Base-by-base conservation (phyloP, 208 protist species). In the Acanthamoeba royreba region DNA sequence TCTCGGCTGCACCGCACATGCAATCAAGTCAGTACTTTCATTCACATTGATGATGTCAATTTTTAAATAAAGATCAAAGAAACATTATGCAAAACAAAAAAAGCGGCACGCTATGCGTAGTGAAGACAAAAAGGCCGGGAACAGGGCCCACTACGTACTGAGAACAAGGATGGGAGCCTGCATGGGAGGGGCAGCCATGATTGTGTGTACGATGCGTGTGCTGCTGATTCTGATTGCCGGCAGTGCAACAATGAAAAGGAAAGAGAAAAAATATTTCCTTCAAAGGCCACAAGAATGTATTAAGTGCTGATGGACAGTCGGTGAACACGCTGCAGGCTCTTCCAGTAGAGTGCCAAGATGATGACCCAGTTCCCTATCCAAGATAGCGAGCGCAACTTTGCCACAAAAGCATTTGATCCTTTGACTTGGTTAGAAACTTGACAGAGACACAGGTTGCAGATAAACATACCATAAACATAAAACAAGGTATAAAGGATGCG, bases 1-100 rank as follows among this genome's bases (percentile, higher is more conserved):
- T 99, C 93, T 99, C 97, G 94, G 99, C 95, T 97, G 81, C 28
- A 61, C 4, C 31, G 25, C 13, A 22, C 22, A 25, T 25, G 53
- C 22, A 63, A 25, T 63, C 22, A 63, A 83, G 72, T 17, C 17
- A 53, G 22, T 31, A 83, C 15, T 17, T 22, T 22, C 17, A 25
- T 17, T 53, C 72, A 53, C 19, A 17, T 19, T n/a, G 22, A 45
- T 31, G n/a, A 31, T 17, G 28, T 31, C 19, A 83, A 53, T 31
- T 19, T 53, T 31, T n/a, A 83, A 31, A 40, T 31, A 15, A 31
- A 31, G 19, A 45, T 31, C n/a, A n/a, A 40, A 19, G 72, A 31
- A n/a, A 17, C 15, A 17, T 61, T 25, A 61, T 25, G 19, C 17
- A 17, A 61, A 61, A 17, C 17, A 61, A 28, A 61, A 61, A 61